These are phyloP conservation scores for Chlamydomonas sp. DNA, from an alignment of 139 green algal species.

Conservation along the genomic window DNA sequence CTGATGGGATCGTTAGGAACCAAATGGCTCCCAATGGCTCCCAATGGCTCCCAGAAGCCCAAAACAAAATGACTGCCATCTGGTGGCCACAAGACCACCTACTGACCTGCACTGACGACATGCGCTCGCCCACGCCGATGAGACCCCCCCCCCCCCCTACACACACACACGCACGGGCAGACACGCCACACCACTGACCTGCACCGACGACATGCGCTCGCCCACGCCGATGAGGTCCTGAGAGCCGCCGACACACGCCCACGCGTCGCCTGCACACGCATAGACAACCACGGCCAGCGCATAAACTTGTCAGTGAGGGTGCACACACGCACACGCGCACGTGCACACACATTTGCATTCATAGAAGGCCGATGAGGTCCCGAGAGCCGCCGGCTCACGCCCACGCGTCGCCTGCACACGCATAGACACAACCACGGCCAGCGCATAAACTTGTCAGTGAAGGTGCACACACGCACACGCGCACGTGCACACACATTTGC, in stretches of 20 bases:
- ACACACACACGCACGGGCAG: too few species aligned
- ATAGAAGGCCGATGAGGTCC: constrained; percentile 36
- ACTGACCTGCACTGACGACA: constrained; percentile 6
- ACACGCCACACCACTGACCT: constrained; percentile 9
- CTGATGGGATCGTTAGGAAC: too few species aligned
- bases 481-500: constrained; percentile 6
- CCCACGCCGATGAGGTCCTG: constrained; percentile 45
- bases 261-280: constrained; percentile 61
- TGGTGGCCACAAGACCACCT: constrained; percentile 9
- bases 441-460: too few species aligned
- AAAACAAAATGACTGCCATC: too few species aligned
- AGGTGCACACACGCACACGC: too few species aligned
- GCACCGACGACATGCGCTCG: constrained; percentile 20
- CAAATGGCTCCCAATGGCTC: too few species aligned
- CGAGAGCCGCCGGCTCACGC: constrained; percentile 58
- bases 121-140: constrained; percentile 41
- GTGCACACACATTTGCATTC: neutral
- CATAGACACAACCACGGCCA: too few species aligned
- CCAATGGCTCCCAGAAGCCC: too few species aligned
- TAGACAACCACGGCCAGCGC: too few species aligned
- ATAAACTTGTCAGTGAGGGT: too few species aligned
- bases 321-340: too few species aligned
- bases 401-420: constrained; percentile 60
- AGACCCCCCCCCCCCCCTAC: too few species aligned
- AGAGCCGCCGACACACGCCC: constrained; percentile 59